Evolutionary conservation across 2,329 filamentous ascomycete genomes (phyloP).

Genomic region (Cordyceps farinosa): DNA sequence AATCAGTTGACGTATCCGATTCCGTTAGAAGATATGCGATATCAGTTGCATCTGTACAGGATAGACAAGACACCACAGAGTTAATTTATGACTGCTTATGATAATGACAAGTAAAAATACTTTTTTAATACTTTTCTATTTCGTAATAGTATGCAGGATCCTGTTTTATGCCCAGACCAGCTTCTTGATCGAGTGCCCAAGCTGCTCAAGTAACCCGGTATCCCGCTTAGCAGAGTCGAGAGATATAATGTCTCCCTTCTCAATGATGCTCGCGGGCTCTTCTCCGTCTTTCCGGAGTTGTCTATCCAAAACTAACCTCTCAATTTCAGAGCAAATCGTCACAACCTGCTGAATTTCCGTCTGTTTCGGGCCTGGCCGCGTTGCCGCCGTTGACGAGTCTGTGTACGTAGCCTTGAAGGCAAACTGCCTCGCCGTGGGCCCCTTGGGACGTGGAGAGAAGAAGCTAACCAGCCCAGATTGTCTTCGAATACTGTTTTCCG

Average conservation of each 20-base stretch:
- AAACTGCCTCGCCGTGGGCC: constrained; percentile 39
- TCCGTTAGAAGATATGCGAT: constrained; percentile 88
- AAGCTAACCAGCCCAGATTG: constrained; percentile 40
- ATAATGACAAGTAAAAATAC: constrained; percentile 7
- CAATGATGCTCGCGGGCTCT: constrained; percentile 46
- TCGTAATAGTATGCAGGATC: constrained; percentile 11
- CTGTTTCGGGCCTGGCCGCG: constrained; percentile 44
- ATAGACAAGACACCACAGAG: constrained; percentile 20
- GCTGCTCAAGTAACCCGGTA: constrained; percentile 79
- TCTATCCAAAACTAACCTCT: constrained; percentile 56
- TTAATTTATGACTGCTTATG: not conserved
- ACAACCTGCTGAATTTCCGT: constrained; percentile 56
- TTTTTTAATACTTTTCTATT: constrained; percentile 9
- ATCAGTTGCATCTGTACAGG: constrained; percentile 82
- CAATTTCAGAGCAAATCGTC: constrained; percentile 72
- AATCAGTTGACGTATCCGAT: constrained; percentile 73
- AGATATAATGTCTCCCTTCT: constrained; percentile 71
- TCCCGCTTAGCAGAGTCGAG: constrained; percentile 80
- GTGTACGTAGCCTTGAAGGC: constrained; percentile 55
- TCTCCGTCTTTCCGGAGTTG: constrained; percentile 41
- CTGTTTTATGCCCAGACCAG: constrained; percentile 70
- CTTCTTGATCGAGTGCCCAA: constrained; percentile 89
- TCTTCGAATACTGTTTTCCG: constrained; percentile 22
- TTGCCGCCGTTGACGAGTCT: constrained; percentile 52
- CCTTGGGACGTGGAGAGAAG: constrained; percentile 36